Conservation (phyloP, 176 grass and related monocot species). For the Avena sativa region DNA sequence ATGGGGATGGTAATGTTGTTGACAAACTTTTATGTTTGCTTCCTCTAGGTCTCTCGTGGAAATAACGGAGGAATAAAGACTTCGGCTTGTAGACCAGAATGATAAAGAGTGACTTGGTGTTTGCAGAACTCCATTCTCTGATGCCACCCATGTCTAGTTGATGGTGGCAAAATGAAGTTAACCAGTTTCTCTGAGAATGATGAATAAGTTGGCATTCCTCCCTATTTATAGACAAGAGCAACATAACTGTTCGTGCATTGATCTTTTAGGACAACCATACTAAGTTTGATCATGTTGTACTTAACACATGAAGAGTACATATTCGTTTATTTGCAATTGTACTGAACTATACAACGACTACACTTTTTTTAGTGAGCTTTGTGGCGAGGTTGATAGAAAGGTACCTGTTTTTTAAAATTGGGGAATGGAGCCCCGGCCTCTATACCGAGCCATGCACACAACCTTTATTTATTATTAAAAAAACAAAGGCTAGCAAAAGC, state of each 20-base stretch:
- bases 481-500: no score
- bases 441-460: no score
- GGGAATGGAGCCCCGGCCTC: no score
- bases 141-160: background rate
- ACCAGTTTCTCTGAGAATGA: background rate
- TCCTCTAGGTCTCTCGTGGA: background rate
- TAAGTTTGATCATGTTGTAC: background rate
- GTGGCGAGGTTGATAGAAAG: background rate
- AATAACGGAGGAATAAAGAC: background rate
- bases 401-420: background rate
- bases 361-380: background rate
- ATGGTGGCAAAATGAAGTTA: background rate
- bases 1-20: no score
- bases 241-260: background rate
- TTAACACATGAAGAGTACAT: background rate
- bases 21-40: no score
- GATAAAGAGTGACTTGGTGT: background rate
- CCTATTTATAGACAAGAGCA: background rate
- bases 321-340: background rate
- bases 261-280: background rate
- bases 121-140: background rate
- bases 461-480: no score
- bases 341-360: background rate
- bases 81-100: background rate
- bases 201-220: background rate